Percentiles rank a stretch among this genome's conserved stretches.
These are phyloP conservation scores for Suillus clintonianus DNA, from an alignment of 768 basidiomycete genomes.

Conservation along the genomic window DNA sequence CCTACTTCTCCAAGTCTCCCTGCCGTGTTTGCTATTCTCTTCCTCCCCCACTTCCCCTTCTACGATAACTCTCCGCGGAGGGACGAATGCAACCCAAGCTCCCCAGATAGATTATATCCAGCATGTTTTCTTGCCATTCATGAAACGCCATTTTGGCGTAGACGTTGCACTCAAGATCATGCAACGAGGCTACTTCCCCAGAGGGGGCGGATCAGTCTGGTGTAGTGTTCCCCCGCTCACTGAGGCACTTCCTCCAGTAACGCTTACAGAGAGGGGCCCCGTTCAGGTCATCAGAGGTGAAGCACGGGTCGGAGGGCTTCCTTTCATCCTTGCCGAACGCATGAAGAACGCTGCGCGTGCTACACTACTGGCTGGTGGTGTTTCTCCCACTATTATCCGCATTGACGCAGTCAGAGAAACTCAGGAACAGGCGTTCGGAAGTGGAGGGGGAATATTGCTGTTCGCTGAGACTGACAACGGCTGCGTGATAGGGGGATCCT, in stretches of 20 bases:
- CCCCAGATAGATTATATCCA: slow-evolving; percentile 78
- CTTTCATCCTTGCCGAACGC: slow-evolving; percentile 49
- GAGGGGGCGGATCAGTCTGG: slow-evolving; percentile 66
- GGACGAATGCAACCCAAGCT: slow-evolving; percentile 70
- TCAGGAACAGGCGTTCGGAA: slow-evolving; percentile 49
- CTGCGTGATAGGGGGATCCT: slow-evolving; percentile 69
- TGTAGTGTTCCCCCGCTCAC: slow-evolving; percentile 38
- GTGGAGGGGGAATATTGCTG: slow-evolving; percentile 70
- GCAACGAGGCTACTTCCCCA: slow-evolving; percentile 71
- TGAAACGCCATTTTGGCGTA: slow-evolving; percentile 54
- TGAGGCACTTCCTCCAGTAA: slow-evolving; percentile 46
- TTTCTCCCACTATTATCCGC: slow-evolving; percentile 22
- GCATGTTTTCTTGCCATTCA: slow-evolving; percentile 68
- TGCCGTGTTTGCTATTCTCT: slow-evolving; percentile 69
- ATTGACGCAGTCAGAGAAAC: slow-evolving; percentile 50
- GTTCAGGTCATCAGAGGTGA: slow-evolving; percentile 54
- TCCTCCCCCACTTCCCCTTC: slow-evolving; percentile 35
- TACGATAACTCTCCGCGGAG: slow-evolving; percentile 60
- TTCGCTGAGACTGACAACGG: slow-evolving; percentile 76
- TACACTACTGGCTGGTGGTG: slow-evolving; percentile 44
- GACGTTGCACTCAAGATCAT: slow-evolving; percentile 46
- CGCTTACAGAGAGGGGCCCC: slow-evolving; percentile 56
- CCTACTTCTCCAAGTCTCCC: slow-evolving; percentile 69
- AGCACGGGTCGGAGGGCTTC: slow-evolving; percentile 70
- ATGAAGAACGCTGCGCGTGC: slow-evolving; percentile 58